Evolutionary conservation across 1,284 basidiomycete species (phyloP).

Genomic region (Puccinia horiana): DNA sequence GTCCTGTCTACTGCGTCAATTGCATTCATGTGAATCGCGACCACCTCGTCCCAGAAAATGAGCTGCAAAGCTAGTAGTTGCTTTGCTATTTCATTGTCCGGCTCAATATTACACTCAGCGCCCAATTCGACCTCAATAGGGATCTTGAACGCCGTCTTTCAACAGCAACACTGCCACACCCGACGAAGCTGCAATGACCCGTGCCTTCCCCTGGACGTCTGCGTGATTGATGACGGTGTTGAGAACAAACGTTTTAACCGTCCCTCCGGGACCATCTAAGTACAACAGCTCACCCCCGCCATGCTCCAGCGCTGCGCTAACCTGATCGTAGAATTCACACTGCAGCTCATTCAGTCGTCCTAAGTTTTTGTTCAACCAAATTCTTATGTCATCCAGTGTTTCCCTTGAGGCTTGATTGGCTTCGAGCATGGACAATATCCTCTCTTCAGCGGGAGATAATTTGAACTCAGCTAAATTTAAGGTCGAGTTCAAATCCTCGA

Average conservation of each 20-base stretch:
- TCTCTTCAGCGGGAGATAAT: too few species aligned
- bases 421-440: too few species aligned
- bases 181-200: slow-evolving; percentile 58
- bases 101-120: neutral
- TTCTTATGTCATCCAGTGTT: too few species aligned
- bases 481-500: too few species aligned
- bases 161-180: slow-evolving; percentile 63
- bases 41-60: slow-evolving; percentile 44
- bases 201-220: slow-evolving; percentile 57
- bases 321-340: neutral
- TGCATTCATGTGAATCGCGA: neutral
- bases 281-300: too few species aligned
- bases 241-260: slow-evolving; percentile 64
- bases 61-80: neutral
- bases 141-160: slow-evolving; percentile 62
- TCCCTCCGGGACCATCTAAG: slow-evolving; percentile 64
- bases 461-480: too few species aligned
- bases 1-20: slow-evolving; percentile 29
- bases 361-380: too few species aligned
- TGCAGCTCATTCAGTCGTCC: too few species aligned
- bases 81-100: too few species aligned
- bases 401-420: too few species aligned
- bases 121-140: slow-evolving; percentile 52
- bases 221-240: slow-evolving; percentile 60
- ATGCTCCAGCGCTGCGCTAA: too few species aligned